Evolutionary conservation across 768 basidiomycete genomes (phyloP), one percentile per base, ranked within the genome.

Genomic region (Serpula lacrymans): DNA sequence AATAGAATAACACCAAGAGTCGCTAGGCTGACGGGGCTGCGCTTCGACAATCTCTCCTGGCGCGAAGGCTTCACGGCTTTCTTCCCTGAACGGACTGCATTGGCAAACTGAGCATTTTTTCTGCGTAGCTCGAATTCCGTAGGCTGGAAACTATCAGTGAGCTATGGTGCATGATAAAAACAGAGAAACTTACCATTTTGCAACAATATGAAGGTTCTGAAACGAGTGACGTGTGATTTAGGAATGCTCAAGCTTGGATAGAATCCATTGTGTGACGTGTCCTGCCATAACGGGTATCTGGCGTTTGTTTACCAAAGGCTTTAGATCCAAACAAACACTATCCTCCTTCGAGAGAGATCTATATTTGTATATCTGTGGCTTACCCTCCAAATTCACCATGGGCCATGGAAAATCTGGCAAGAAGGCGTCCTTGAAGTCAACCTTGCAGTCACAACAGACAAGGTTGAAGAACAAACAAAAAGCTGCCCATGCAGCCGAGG

Each of bases 51-150:
- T 48, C 70, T 71, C 43, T 91, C 86, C 50, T 84, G 79, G 45
- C 83, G 73, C 37, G 88, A 88, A 10, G 71, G 70, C 48, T 84
- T 82, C 45, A 77, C 73, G 2, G 84, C 77, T 34, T 86, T 85
- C 72, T 88, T 90, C 52, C 88, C 88, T 26, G 75, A 62, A 48
- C 77, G 78, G 47, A 78, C 82, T 46, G 81, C 79, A 45, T 72
- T 78, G 28, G 82, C 84, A 64, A 92, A 92, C 65, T 88, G 83
- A 42, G 74, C 75, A 62, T 90, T 92, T 62, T 79, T 78, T 55
- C 80, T 78, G 51, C 85, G 82, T 65, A 89, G 74, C 54, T 90
- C 88, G 59, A 86, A 88, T 70, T 85, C 78, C 40, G 83, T 87
- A 39, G 87, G 86, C 85, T 88, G 53, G 34, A 28, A 3, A 17